Conservation (phyloP, 192 early-diverging fungal genomes). For the Linnemannia hyalina region DNA sequence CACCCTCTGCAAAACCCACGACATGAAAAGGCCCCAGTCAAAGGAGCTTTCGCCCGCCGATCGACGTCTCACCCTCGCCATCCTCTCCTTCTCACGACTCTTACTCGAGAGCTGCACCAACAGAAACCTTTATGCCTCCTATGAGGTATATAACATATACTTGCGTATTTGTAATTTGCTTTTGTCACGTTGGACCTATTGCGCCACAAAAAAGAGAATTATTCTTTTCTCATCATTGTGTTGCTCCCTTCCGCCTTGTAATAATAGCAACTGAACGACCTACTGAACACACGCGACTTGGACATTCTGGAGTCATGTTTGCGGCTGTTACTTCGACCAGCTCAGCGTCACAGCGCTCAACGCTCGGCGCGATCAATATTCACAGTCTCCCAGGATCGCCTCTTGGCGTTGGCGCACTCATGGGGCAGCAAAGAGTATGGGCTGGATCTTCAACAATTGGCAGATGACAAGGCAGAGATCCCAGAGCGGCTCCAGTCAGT, state of each 20-base stretch:
- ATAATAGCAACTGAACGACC: constrained; percentile 80
- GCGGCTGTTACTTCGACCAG: constrained; percentile 86
- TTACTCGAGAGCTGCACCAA: constrained; percentile 97
- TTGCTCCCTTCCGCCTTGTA: neutral
- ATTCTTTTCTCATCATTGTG: constrained; percentile 2
- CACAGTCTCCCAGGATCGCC: constrained; percentile 67
- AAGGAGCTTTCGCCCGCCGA: constrained; percentile 67
- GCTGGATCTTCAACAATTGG: constrained; percentile 63
- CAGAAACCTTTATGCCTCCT: constrained; percentile 93
- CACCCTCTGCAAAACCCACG: constrained; percentile 70
- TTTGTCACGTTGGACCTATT: neutral
- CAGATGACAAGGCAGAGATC: constrained; percentile 52
- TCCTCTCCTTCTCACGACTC: constrained; percentile 81
- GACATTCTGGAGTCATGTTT: constrained; percentile 85
- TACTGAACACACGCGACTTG: constrained; percentile 85
- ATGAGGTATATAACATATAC: constrained; percentile 71
- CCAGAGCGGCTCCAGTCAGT: constrained; percentile 58
- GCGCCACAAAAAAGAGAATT: neutral
- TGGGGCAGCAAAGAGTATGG: constrained; percentile 71
- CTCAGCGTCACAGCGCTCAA: constrained; percentile 91
- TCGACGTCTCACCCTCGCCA: constrained; percentile 71
- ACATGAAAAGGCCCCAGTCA: constrained; percentile 75
- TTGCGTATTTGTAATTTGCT: neutral
- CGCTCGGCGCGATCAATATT: constrained; percentile 72
- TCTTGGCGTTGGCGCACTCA: constrained; percentile 70